Percentiles rank a stretch among this genome's conserved stretches.
These are phyloP conservation scores for Hygrocybe coccinea DNA, from an alignment of 768 basidiomycete genomes.

Conservation along the genomic window DNA sequence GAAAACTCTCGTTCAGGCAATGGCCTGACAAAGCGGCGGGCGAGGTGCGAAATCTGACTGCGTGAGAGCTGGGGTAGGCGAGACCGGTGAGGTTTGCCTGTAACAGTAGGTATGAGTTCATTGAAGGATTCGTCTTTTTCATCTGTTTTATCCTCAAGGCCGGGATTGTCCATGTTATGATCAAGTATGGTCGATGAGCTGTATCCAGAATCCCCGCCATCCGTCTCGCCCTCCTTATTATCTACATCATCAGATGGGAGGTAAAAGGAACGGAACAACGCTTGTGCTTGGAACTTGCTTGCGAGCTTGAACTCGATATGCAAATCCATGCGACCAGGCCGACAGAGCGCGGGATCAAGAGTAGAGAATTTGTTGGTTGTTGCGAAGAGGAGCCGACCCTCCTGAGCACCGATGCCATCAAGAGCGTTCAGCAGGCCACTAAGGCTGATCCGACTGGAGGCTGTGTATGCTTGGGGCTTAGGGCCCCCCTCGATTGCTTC, in stretches of 20 bases:
- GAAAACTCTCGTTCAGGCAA: constrained; percentile 48
- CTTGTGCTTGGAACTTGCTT: constrained; percentile 59
- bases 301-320: constrained; percentile 76
- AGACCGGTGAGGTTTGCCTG: constrained; percentile 27
- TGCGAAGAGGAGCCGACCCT: constrained; percentile 67
- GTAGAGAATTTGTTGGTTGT: constrained; percentile 54
- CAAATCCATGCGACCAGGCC: constrained; percentile 77
- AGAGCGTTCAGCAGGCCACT: constrained; percentile 76
- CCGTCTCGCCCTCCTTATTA: constrained; percentile 20
- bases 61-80: constrained; percentile 40
- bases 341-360: constrained; percentile 69
- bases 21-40: constrained; percentile 48
- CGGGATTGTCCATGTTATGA: constrained; percentile 13
- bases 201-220: constrained; percentile 22
- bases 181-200: constrained; percentile 20
- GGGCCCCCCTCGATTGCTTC: not conserved
- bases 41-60: constrained; percentile 41
- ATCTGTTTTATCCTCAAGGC: constrained; percentile 11
- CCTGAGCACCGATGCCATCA: constrained; percentile 73
- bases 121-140: too few species aligned
- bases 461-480: not conserved
- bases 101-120: too few species aligned
- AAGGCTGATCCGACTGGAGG: constrained; percentile 47
- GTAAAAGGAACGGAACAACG: constrained; percentile 68
- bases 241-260: constrained; percentile 36